These are phyloP conservation scores for Chrysoporthe cubensis DNA, from an alignment of 2,329 filamentous ascomycete species.

Conservation along the genomic window DNA sequence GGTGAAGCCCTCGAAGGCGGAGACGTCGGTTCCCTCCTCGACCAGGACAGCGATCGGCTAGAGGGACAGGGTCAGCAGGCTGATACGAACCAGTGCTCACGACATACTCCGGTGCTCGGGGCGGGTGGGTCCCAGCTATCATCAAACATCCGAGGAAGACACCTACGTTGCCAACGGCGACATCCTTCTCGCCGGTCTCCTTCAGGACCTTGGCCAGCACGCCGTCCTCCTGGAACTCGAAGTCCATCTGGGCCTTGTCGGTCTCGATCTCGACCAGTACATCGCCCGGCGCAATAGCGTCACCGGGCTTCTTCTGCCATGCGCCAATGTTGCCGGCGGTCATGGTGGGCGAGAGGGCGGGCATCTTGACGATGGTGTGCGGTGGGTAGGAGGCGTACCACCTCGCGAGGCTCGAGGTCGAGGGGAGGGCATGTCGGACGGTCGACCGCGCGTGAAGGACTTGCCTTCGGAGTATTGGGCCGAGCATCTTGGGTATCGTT, in stretches of 20 bases:
- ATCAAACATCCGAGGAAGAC: conserved; percentile 25
- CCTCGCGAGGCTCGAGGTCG: conserved; percentile 61
- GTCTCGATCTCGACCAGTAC: conserved; percentile 98
- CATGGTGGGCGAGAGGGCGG: conserved; percentile 97
- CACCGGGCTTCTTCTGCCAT: conserved; percentile 98
- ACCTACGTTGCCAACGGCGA: conserved; percentile 92
- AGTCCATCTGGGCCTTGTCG: conserved; percentile 99
- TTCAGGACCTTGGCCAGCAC: conserved; percentile 92
- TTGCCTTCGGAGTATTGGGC: conserved; percentile 66
- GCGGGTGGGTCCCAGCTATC: conserved; percentile 6
- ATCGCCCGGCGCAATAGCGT: conserved; percentile 85
- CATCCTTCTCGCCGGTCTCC: conserved; percentile 90
- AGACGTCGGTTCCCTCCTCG: conserved; percentile 85
- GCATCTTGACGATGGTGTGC: conserved; percentile 97
- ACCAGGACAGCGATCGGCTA: conserved; percentile 96
- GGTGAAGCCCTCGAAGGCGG: conserved; percentile 87
- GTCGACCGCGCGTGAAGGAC: conserved; percentile 56
- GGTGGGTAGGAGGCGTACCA: conserved; percentile 85
- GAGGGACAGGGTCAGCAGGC: conserved; percentile 16
- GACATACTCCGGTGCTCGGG: conserved; percentile 1
- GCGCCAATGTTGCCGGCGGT: conserved; percentile 91
- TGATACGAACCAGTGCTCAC: not conserved
- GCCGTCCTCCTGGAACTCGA: conserved; percentile 99
- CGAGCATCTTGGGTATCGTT: conserved; percentile 56
- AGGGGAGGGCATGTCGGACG: conserved; percentile 55